A percentile compares a stretch with the other conserved stretches of the same genome.
Evolutionary conservation across 352 stramenopile genomes (phyloP).

Genomic region (Pythium phragmiticola): DNA sequence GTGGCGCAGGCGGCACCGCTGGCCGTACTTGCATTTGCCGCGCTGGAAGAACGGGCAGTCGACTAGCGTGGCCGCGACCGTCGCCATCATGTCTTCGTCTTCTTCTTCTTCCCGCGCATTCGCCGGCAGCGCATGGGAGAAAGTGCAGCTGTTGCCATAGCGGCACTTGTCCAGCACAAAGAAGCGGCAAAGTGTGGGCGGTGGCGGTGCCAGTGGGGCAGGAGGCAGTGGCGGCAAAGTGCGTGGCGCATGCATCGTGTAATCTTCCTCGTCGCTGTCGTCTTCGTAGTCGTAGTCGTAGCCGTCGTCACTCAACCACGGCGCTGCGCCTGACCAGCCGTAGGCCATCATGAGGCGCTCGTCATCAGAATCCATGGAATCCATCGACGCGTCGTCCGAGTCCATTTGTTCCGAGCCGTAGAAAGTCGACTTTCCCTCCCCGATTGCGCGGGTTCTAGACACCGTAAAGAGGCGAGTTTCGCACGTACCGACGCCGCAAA

Average conservation of each 20-base stretch:
- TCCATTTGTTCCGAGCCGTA: too few species aligned
- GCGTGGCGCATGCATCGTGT: conserved; percentile 6
- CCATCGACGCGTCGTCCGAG: not conserved
- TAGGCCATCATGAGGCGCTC: not conserved
- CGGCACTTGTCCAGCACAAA: conserved; percentile 77
- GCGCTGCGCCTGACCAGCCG: not conserved
- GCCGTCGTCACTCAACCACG: conserved; percentile 2
- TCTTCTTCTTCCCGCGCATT: conserved; percentile 20
- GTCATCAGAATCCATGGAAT: conserved; percentile 8
- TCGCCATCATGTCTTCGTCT: conserved; percentile 31
- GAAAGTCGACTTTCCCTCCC: not conserved
- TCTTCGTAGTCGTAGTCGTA: conserved; percentile 5
- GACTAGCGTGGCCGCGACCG: conserved; percentile 52
- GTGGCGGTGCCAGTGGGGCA: conserved; percentile 22
- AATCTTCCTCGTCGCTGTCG: conserved; percentile 2
- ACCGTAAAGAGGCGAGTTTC: not conserved
- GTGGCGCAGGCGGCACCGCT: conserved; percentile 65
- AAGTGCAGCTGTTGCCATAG: conserved; percentile 73
- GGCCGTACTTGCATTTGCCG: conserved; percentile 75
- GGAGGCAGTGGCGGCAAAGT: conserved; percentile 4
- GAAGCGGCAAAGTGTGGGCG: conserved; percentile 60
- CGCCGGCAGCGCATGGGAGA: conserved; percentile 53
- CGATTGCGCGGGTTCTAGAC: not conserved
- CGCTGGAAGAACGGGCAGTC: conserved; percentile 76
- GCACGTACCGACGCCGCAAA: not conserved